Conservation (phyloP, 2,329 filamentous ascomycete species). For the Amesomyces nigricolor region DNA sequence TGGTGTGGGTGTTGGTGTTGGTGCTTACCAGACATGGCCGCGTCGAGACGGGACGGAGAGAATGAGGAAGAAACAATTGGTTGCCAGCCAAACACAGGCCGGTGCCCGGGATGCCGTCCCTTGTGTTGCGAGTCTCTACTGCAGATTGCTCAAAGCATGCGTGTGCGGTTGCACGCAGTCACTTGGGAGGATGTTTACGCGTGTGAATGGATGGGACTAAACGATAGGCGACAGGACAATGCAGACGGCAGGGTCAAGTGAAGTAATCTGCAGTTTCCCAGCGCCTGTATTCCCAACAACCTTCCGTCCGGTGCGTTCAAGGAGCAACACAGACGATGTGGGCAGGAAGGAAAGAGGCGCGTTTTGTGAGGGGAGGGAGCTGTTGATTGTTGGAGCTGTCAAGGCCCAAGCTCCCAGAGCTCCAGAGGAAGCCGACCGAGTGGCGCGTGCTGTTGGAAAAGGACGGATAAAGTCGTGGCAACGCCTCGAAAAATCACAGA, state of each 20-base stretch:
- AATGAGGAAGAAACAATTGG: constrained; percentile 7
- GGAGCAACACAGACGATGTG: neutral
- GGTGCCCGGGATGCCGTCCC: constrained; percentile 5
- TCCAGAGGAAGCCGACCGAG: neutral
- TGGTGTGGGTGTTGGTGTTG: constrained; percentile 3
- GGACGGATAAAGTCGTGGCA: neutral
- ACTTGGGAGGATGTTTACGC: constrained; percentile 25
- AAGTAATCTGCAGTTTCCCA: constrained; percentile 16
- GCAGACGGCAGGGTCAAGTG: constrained; percentile 12
- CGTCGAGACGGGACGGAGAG: constrained; percentile 10
- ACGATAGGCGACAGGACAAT: constrained; percentile 8
- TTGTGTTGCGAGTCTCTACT: constrained; percentile 19
- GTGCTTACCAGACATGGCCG: constrained; percentile 29
- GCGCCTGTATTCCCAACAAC: constrained; percentile 8
- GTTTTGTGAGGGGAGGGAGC: neutral
- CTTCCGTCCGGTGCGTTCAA: constrained; percentile 2
- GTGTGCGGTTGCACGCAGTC: constrained; percentile 21
- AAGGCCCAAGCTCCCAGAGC: constrained; percentile 16
- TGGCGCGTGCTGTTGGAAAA: constrained; percentile 7
- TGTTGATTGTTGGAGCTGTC: neutral
- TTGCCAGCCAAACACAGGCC: constrained; percentile 12
- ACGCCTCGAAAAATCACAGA: neutral
- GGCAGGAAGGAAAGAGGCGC: constrained; percentile 2
- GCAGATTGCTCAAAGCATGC: constrained; percentile 23
- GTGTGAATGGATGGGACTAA: constrained; percentile 12